Evolutionary conservation across 176 grass and related monocot genomes (phyloP), one percentile per base, ranked within the genome.

Genomic region (Triticum turgidum): DNA sequence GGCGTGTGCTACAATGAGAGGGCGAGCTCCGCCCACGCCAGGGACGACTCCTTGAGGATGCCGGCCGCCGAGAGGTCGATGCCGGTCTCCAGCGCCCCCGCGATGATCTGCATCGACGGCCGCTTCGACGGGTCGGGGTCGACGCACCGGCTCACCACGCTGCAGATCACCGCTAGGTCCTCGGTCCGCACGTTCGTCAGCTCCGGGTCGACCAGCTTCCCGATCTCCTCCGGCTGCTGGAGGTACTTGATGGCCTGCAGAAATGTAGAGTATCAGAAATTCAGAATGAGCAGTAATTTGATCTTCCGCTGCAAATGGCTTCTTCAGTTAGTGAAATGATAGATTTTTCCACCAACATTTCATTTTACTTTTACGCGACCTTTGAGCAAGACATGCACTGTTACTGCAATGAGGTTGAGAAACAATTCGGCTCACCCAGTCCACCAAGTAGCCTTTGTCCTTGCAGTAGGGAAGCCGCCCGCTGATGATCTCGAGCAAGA

Each of bases 401-500:
- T 21, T 59, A 3, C 34, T 49, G 2, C 11, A 84, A 21, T 69
- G 24, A 75, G 21, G 58, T 49, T 8, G 27, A 61, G 63, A 81
- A 59, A 69, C 8, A 73, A 3, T 35, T 11, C 11, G 38, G 42
- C 92, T 93, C 81, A 99, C 97, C 94, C 97, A 99, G 74, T 92
- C 89, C 2, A 96, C 77, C 78, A 99, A 86, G 74, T 83, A 93
- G 56, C 94, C 97, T 59, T 88, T 90, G 62, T 96, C 97, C 65
- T 99, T 99, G 92, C 94, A 96, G 38, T 96, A 96, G 20, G 97
- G 90, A 74, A 89, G 94, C 47, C 92, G 88, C n/a, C 97, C 97
- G 21, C 94, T 99, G 80, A 99, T 94, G 33, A 99, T 90, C 89
- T 99, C 97, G 38, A 99, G 90, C 65, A 99, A 83, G 73, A 99